Conservation (phyloP, 2,329 filamentous ascomycete species). For the Microsporum ferrugineum region DNA sequence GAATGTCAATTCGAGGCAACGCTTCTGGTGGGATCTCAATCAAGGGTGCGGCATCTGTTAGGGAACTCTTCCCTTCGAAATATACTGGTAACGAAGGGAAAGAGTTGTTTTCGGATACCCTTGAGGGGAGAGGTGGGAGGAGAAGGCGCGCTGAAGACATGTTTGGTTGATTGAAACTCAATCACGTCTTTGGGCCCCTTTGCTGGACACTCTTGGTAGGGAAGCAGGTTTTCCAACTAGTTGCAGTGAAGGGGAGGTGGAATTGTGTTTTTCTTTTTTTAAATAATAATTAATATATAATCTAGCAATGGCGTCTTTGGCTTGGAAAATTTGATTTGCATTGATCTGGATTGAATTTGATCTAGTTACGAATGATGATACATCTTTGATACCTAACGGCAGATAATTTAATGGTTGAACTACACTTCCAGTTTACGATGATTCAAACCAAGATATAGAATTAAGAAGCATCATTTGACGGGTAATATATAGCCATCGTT, state of each 20-base stretch:
- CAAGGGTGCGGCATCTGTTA: conserved; percentile 55
- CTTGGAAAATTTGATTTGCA: background rate
- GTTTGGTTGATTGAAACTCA: conserved; percentile 42
- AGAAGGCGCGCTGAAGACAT: conserved; percentile 62
- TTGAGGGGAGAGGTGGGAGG: conserved; percentile 46
- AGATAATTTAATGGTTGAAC: background rate
- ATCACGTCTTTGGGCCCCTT: background rate
- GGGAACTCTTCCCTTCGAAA: conserved; percentile 59
- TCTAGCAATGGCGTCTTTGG: conserved; percentile 1
- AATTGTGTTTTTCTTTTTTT: background rate
- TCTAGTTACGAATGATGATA: background rate
- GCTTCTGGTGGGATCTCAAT: conserved; percentile 48
- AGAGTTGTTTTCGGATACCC: conserved; percentile 54
- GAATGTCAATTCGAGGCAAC: conserved; percentile 30
- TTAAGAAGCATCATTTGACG: conserved; percentile 32
- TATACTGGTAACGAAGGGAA: conserved; percentile 50
- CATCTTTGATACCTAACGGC: background rate
- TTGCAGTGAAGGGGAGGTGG: background rate
- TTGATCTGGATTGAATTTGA: background rate
- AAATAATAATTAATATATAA: background rate
- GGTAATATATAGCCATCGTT: conserved; percentile 33
- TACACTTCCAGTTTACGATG: background rate
- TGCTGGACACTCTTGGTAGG: background rate
- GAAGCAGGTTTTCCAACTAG: background rate
- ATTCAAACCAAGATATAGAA: background rate